Conservation (phyloP, 345 rosid species). For the Salix udensis region DNA sequence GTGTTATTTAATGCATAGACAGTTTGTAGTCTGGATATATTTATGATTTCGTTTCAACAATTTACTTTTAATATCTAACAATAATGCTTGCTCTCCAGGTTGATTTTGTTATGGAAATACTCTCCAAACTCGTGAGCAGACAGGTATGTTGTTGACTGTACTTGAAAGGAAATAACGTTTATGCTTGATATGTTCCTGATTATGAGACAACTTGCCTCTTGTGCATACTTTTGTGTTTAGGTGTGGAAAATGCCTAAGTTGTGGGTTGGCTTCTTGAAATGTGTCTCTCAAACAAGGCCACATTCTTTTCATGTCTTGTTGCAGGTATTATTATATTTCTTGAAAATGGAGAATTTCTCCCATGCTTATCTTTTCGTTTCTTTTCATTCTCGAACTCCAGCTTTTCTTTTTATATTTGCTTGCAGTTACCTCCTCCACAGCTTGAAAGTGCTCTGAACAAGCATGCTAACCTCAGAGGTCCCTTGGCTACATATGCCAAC, state of each 20-base stretch:
- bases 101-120: constrained; percentile 93
- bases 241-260: constrained; percentile 96
- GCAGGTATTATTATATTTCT: constrained; percentile 47
- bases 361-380: neutral
- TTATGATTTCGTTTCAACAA: no score
- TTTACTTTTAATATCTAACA: neutral
- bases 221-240: constrained; percentile 33
- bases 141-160: constrained; percentile 48
- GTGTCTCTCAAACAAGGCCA: constrained; percentile 87
- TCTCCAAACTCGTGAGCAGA: constrained; percentile 81
- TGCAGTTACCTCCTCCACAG: constrained; percentile 80
- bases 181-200: neutral
- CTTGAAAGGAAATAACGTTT: constrained; percentile 4
- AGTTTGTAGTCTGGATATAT: no score
- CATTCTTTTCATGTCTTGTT: constrained; percentile 81
- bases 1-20: no score
- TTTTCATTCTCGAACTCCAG: constrained; percentile 1
- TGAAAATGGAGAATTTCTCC: neutral
- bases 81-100: constrained; percentile 44
- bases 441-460: constrained; percentile 78
- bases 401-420: constrained; percentile 16
- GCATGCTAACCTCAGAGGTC: constrained; percentile 62
- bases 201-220: neutral
- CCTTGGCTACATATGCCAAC: constrained; percentile 64
- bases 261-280: constrained; percentile 97